Percentiles rank a stretch among this genome's conserved stretches.
Conservation (phyloP, 2,329 filamentous ascomycete species). For the Beauveria sp. region DNA sequence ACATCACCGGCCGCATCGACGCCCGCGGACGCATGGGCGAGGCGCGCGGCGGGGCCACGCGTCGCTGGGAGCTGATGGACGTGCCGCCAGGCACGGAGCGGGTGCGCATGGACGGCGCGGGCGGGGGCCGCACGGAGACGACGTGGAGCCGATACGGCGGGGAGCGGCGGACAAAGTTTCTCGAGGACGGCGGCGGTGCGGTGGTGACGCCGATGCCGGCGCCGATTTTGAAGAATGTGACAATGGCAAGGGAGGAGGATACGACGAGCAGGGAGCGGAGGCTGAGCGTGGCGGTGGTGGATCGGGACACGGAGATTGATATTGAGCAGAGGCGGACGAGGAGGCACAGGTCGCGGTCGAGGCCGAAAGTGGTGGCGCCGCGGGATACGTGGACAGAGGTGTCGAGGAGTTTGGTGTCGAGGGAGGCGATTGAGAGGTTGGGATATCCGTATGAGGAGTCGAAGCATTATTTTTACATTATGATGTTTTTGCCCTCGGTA, state of each 20-base stretch:
- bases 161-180: conserved; percentile 65
- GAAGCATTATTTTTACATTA: conserved; percentile 82
- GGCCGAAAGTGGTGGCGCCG: conserved; percentile 35
- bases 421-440: conserved; percentile 76
- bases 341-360: conserved; percentile 40
- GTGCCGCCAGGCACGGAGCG: conserved; percentile 76
- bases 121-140: conserved; percentile 67
- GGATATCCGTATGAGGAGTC: conserved; percentile 91
- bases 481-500: conserved; percentile 82
- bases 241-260: conserved; percentile 17
- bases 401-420: conserved; percentile 81
- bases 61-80: conserved; percentile 75
- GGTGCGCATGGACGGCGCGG: conserved; percentile 73
- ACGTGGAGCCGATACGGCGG: conserved; percentile 76
- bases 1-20: conserved; percentile 49
- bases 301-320: conserved; percentile 40
- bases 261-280: conserved; percentile 27
- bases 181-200: conserved; percentile 53
- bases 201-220: conserved; percentile 10
- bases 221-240: conserved; percentile 14
- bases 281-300: conserved; percentile 40
- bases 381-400: conserved; percentile 92
- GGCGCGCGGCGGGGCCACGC: conserved; percentile 64
- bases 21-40: conserved; percentile 62
- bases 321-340: conserved; percentile 38